Evolutionary conservation across 2,329 filamentous ascomycete species (phyloP), one percentile per base, ranked within the genome.

Genomic region (Westerdykella aurantiaca): DNA sequence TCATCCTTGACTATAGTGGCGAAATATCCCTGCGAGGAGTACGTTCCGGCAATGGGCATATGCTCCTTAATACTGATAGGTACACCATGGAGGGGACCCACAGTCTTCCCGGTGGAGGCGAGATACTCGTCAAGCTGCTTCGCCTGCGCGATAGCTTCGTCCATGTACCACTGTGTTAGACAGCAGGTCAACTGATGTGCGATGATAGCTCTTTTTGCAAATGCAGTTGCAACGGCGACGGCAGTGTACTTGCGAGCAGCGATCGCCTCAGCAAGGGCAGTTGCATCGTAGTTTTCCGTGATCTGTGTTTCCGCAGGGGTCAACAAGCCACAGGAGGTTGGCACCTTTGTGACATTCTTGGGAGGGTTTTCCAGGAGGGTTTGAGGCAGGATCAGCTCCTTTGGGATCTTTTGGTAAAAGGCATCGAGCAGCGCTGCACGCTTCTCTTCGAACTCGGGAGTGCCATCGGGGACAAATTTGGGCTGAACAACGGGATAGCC

Each of bases 11-110:
- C 72, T 21, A 61, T 75, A 51, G 63, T 75, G 4, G 61, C 67
- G 29, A 71, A 69, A 37, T 70, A 66, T 17, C 78, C 79, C 58
- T 80, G 64, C 48, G 79, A 81, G 0, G 76, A 81, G 12, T 72
- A 73, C 7, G 81, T 75, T 74, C 60, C 67, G 16, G 65, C 64
- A 35, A 72, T 61, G 37, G 71, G 68, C 50, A 72, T 71, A 35
- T 72, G 69, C 38, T 73, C 59, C 42, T 83, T 83, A 14, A 80
- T 58, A 1, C 71, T 75, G 47, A 79, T 63, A 0, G 75, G 76
- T 3, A 79, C 60, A 1, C 74, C 77, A 55, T 76, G 76, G 5
- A 73, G 52, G 31, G 73, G 29, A 1, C 55, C 55, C 2, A 51
- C 38, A 0, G 52, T 50, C 34, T 50, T 52, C 10, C 54, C 52